A percentile compares a stretch with the other conserved stretches of the same genome.
phyloP scores from a whole-genome alignment of 345 rosid genomes.

The Syzygium jambos region DNA sequence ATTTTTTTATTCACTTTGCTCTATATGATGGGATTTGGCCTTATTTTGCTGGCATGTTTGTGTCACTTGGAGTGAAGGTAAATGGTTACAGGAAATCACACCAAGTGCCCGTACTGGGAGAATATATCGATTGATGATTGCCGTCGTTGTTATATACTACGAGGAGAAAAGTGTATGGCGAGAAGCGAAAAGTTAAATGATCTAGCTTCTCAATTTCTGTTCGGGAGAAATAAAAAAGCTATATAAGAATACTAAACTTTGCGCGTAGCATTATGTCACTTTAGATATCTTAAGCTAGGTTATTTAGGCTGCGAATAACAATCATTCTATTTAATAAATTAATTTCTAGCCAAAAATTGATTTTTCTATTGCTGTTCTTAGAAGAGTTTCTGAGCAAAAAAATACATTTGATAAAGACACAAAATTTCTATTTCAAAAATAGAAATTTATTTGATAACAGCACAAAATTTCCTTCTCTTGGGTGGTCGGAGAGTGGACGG shows the following conservation, averaged over 20 bases:
- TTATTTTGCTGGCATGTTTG: not conserved
- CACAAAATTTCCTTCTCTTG: too few relatives aligned
- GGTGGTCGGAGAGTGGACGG: too few relatives aligned
- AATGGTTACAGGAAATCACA: not conserved
- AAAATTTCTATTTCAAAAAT: too few relatives aligned
- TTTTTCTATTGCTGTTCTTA: too few relatives aligned
- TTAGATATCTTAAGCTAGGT: not conserved
- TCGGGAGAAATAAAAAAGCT: not conserved
- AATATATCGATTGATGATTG: not conserved
- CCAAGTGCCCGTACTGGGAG: not conserved
- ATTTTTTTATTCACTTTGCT: not conserved
- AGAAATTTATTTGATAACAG: too few relatives aligned
- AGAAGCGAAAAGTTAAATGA: not conserved
- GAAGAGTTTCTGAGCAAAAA: too few relatives aligned
- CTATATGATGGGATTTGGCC: not conserved
- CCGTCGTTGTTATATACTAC: not conserved
- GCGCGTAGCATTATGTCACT: not conserved
- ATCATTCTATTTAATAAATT: too few relatives aligned
- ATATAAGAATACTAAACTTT: not conserved
- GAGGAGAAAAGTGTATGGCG: not conserved
- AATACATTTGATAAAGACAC: too few relatives aligned
- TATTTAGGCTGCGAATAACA: not conserved
- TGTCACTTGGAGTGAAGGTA: not conserved
- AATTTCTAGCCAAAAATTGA: too few relatives aligned
- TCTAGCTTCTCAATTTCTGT: not conserved